phyloP scores from a whole-genome alignment of 1,284 basidiomycete species.

The Porodaedalea pini region DNA sequence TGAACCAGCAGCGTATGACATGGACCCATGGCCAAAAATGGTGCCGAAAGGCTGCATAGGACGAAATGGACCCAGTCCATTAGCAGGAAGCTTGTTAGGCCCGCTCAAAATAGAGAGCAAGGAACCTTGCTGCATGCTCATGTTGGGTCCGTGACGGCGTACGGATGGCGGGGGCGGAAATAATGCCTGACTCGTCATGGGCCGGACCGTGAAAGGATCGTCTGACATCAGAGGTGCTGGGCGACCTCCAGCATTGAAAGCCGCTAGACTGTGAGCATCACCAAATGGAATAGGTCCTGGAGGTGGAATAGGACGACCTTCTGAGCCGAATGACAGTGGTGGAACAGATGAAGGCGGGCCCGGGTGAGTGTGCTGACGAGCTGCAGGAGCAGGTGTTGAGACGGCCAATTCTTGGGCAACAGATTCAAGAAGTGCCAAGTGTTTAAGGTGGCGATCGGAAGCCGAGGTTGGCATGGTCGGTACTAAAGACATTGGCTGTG shows the following conservation, averaged over 20 bases:
- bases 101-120: conserved; percentile 39
- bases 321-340: conserved; percentile 21
- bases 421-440: conserved; percentile 69
- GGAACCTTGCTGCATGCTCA: conserved; percentile 53
- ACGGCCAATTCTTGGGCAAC: conserved; percentile 68
- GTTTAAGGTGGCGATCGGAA: conserved; percentile 59
- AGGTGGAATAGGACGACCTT: conserved; percentile 22
- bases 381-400: conserved; percentile 46
- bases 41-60: not conserved
- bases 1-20: not conserved
- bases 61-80: conserved; percentile 19
- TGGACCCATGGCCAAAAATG: not conserved
- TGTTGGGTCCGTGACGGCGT: conserved; percentile 31
- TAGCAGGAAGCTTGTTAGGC: conserved; percentile 20
- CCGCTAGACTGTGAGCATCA: not conserved
- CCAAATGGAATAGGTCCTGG: conserved; percentile 21
- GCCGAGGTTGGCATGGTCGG: conserved; percentile 54
- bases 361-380: conserved; percentile 19
- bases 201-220: conserved; percentile 53
- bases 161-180: conserved; percentile 38
- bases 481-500: conserved; percentile 52
- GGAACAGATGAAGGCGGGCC: conserved; percentile 22
- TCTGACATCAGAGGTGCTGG: conserved; percentile 21
- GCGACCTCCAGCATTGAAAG: conserved; percentile 20
- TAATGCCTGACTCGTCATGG: conserved; percentile 56